Evolutionary conservation across 129 eudicot genomes (phyloP), one percentile per base, ranked within the genome.

Genomic region (Deinandra increscens): DNA sequence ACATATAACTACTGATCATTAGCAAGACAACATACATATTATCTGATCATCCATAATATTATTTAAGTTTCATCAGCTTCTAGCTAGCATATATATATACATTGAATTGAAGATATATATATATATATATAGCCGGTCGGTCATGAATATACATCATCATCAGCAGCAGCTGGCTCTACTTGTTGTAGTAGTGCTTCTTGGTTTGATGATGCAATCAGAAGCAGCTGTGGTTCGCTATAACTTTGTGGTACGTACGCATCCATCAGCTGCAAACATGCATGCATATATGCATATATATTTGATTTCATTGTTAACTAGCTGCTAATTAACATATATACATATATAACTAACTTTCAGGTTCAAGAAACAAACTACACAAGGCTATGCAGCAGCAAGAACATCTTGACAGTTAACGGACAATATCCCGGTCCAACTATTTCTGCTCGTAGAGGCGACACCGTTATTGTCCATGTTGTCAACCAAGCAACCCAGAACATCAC

Each of bases 371-470:
- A 66, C 66, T 80, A 76, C 70, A 83, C 78, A 19, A 64, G 88
- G 42, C 68, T 83, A 54, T 83, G 87, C 80, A 62, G 70, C 62
- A 79, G 42, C 45, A 83, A 83, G 76, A 83, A 23, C 53, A 83
- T 83, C 48, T 68, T 83, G 44, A 84, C 88, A 1, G 84, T 84
- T 8, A 84, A 84, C 20, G 88, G 89, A 8, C 74, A 78, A 34
- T 84, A 66, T 53, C 89, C 89, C 9, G 85, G 89, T 22, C 89
- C 85, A 10, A 75, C 85, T 14, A 48, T 78, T 18, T 54, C 74
- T 49, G 83, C 80, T 20, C 72, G 44, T 12, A 49, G 71, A 64
- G 88, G 84, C 20, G 84, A 83, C 14, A 80, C 84, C 22, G 37
- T 80, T 22, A 13, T 81, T 1, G 83, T 84, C n/a, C 74, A 84